A percentile compares a stretch with the other conserved stretches of the same genome.
Evolutionary conservation across 2,329 filamentous ascomycete genomes (phyloP).

Genomic region (Aspergillus glaucus): DNA sequence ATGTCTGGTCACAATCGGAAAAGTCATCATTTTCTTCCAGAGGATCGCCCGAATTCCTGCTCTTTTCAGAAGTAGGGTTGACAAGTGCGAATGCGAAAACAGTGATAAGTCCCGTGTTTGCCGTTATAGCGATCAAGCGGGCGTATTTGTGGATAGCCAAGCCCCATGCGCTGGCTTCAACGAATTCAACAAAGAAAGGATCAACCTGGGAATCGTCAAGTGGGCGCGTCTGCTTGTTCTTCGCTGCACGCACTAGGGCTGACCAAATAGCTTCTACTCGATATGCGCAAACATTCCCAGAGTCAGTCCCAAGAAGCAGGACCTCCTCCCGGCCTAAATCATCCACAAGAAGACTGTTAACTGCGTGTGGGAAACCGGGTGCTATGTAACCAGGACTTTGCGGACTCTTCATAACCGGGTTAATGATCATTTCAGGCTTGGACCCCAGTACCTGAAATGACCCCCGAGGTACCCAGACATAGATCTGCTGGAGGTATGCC

Average conservation of each 20-base stretch:
- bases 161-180: slow-evolving; percentile 79
- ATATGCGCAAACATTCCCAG: slow-evolving; percentile 69
- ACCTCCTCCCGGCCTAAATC: slow-evolving; percentile 66
- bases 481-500: slow-evolving; percentile 34
- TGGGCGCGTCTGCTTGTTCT: slow-evolving; percentile 15
- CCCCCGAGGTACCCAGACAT: slow-evolving; percentile 40
- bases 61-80: slow-evolving; percentile 18
- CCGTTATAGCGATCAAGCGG: slow-evolving; percentile 78
- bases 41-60: slow-evolving; percentile 9
- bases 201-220: slow-evolving; percentile 30
- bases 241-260: slow-evolving; percentile 34
- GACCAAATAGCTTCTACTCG: slow-evolving; percentile 51
- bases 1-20: slow-evolving; percentile 23
- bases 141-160: slow-evolving; percentile 72
- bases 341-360: slow-evolving; percentile 65
- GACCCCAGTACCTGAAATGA: slow-evolving; percentile 34
- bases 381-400: slow-evolving; percentile 51
- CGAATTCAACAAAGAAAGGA: slow-evolving; percentile 68
- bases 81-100: slow-evolving; percentile 56
- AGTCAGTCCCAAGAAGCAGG: slow-evolving; percentile 61
- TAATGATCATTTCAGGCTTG: slow-evolving; percentile 37
- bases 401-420: slow-evolving; percentile 34
- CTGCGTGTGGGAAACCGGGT: slow-evolving; percentile 48
- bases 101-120: slow-evolving; percentile 60
- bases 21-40: slow-evolving; percentile 13